Evolutionary conservation across 169 alveolate species (phyloP), one percentile per base, ranked within the genome.

Genomic region (Plasmodium malariae): DNA sequence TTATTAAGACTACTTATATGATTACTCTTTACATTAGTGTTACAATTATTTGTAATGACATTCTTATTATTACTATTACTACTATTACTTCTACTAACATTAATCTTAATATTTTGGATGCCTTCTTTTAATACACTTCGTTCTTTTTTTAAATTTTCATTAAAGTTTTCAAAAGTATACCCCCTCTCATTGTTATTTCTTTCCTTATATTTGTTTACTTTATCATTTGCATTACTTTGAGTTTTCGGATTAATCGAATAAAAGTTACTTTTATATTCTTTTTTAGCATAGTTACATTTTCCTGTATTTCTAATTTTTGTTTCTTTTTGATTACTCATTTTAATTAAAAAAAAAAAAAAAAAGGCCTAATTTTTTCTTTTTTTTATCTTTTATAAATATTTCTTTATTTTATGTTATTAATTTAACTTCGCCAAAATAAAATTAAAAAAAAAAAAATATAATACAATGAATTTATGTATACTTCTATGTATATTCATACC

Each of bases 41-140:
- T 49, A 4, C 43, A 45, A 1, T 21, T 54, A 3, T 49, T 32
- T 2, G 51, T 34, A 45, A 21, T 24, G 19, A 30, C 21, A 17
- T 45, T 71, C n/a, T 36, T 57, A 67, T 71, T 48, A 36, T 71
- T 24, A 55, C 40, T 71, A 28, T 49, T 71, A 21, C 30, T 37
- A 17, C 19, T 36, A 21, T n/a, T 59, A 28, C 14, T 19, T 19
- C 17, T 49, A 57, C 48, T 37, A 21, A 21, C 1, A 49, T 49
- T 57, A 49, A 7, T 14, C 48, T 71, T 71, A 48, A 71, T 17
- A 71, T 9, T 0, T 9, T 30, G 55, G 12, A n/a, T 71, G 21
- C 49, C 36, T 71, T 71, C n/a, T 49, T 71, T 71, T 51, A 71
- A 71, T 30, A 49, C 24, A 71, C 67, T 71, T 71, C 19, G 63